These are phyloP conservation scores for Sporormia fimetaria DNA, from an alignment of 495 filamentous ascomycete species.

Conservation along the genomic window DNA sequence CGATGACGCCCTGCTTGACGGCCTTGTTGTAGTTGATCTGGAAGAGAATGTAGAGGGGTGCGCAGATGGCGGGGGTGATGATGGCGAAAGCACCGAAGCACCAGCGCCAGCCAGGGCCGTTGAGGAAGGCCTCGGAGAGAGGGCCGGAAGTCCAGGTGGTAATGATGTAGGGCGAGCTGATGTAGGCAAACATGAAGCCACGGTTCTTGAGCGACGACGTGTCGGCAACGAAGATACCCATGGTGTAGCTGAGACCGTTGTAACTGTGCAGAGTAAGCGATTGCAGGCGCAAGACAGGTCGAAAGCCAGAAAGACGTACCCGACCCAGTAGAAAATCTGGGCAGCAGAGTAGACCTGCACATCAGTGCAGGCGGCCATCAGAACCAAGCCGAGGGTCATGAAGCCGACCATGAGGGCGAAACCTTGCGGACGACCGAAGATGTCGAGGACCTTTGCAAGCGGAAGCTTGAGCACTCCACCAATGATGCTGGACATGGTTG, in stretches of 20 bases:
- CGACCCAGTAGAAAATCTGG: slow-evolving; percentile 45
- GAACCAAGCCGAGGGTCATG: slow-evolving; percentile 35
- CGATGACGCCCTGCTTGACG: slow-evolving; percentile 36
- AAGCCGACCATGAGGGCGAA: slow-evolving; percentile 39
- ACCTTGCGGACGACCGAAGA: slow-evolving; percentile 47
- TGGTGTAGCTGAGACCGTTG: slow-evolving; percentile 19
- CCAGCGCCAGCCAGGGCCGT: slow-evolving; percentile 25
- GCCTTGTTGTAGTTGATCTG: slow-evolving; percentile 25
- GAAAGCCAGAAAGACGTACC: slow-evolving; percentile 15
- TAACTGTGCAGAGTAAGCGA: slow-evolving; percentile 6
- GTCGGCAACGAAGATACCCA: slow-evolving; percentile 26
- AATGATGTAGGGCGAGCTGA: slow-evolving; percentile 23
- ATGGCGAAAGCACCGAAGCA: slow-evolving; percentile 28
- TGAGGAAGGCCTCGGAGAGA: slow-evolving; percentile 17
- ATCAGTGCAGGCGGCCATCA: slow-evolving; percentile 41
- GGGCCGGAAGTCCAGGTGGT: slow-evolving; percentile 20
- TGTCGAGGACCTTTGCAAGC: slow-evolving; percentile 53
- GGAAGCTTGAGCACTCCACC: slow-evolving; percentile 51
- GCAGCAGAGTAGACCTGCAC: slow-evolving; percentile 40
- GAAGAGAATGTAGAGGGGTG: slow-evolving; percentile 23
- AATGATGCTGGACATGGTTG: slow-evolving; percentile 43
- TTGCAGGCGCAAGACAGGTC: neutral
- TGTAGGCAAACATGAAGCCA: slow-evolving; percentile 20
- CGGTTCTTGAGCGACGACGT: slow-evolving; percentile 24
- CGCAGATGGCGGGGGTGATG: slow-evolving; percentile 18